phyloP scores from a whole-genome alignment of 2,329 filamentous ascomycete genomes.

The Aspergillus sergii region DNA sequence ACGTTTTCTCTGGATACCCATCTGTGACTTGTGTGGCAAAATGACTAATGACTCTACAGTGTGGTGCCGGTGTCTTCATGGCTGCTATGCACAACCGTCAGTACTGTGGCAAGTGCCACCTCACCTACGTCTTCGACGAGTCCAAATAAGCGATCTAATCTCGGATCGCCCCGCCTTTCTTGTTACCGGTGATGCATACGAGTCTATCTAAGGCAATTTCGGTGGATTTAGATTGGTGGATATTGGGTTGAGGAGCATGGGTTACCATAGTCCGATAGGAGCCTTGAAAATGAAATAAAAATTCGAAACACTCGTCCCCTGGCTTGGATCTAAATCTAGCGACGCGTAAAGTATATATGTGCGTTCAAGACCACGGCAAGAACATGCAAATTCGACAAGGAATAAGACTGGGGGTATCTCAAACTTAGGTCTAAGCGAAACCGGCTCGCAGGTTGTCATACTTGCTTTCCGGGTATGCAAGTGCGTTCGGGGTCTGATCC shows the following conservation, averaged over 20 bases:
- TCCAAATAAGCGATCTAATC: constrained; percentile 52
- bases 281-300: constrained; percentile 21
- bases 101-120: constrained; percentile 80
- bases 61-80: constrained; percentile 99
- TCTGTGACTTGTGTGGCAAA: constrained; percentile 35
- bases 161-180: constrained; percentile 18
- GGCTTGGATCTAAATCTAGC: constrained; percentile 6
- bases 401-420: neutral
- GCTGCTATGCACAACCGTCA: constrained; percentile 99
- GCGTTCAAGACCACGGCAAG: neutral
- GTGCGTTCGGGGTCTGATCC: constrained; percentile 39
- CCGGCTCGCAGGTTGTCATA: constrained; percentile 42
- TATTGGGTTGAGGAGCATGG: constrained; percentile 19
- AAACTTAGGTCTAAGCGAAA: constrained; percentile 22
- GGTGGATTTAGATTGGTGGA: constrained; percentile 16
- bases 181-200: constrained; percentile 18
- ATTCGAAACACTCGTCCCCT: constrained; percentile 12
- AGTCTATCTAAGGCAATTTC: constrained; percentile 11
- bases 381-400: constrained; percentile 2
- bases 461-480: constrained; percentile 43
- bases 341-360: constrained; percentile 11
- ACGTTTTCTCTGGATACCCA: constrained; percentile 45
- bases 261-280: constrained; percentile 20
- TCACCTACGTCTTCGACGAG: constrained; percentile 73
- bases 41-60: constrained; percentile 57